Percentiles rank a stretch among this genome's conserved stretches.
Evolutionary conservation across 2,329 filamentous ascomycete genomes (phyloP).

Genomic region (Stenocarpella maydis): DNA sequence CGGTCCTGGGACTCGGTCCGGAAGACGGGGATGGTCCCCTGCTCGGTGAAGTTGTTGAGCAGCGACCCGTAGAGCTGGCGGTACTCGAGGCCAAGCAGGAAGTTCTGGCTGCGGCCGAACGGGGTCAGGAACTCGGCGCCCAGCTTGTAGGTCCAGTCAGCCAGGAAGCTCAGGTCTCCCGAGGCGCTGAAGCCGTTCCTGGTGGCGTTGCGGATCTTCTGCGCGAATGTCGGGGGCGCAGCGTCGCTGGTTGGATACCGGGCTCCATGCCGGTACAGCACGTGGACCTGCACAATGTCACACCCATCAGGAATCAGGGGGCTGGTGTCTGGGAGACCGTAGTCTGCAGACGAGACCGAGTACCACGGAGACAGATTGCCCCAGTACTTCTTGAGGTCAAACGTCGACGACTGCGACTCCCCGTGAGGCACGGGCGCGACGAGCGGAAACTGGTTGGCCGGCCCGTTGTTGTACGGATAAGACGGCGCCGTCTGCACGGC

Average conservation of each 20-base stretch:
- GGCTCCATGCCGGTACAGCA: constrained; percentile 46
- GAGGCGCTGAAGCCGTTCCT: constrained; percentile 44
- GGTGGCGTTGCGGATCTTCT: constrained; percentile 45
- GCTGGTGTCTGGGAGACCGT: constrained; percentile 43
- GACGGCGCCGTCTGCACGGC: constrained; percentile 42
- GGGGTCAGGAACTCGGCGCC: constrained; percentile 48
- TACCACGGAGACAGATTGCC: constrained; percentile 47
- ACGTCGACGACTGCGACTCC: constrained; percentile 37
- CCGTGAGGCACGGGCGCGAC: constrained; percentile 41
- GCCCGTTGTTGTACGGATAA: constrained; percentile 42
- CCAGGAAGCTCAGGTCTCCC: constrained; percentile 43
- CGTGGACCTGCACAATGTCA: constrained; percentile 44
- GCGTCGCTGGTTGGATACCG: constrained; percentile 45
- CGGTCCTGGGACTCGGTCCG: constrained; percentile 45
- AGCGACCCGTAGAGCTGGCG: constrained; percentile 52
- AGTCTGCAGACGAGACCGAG: constrained; percentile 44
- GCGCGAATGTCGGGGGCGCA: constrained; percentile 43
- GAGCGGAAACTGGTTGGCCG: constrained; percentile 44
- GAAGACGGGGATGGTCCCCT: constrained; percentile 49
- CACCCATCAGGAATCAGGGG: constrained; percentile 44
- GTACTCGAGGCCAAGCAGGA: constrained; percentile 50
- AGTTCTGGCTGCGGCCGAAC: constrained; percentile 51
- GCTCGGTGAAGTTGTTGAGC: constrained; percentile 52
- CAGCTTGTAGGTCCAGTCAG: constrained; percentile 47
- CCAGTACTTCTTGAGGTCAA: constrained; percentile 45